Conservation (phyloP, 2,329 filamentous ascomycete species). For the Calonectria henricotiae region DNA sequence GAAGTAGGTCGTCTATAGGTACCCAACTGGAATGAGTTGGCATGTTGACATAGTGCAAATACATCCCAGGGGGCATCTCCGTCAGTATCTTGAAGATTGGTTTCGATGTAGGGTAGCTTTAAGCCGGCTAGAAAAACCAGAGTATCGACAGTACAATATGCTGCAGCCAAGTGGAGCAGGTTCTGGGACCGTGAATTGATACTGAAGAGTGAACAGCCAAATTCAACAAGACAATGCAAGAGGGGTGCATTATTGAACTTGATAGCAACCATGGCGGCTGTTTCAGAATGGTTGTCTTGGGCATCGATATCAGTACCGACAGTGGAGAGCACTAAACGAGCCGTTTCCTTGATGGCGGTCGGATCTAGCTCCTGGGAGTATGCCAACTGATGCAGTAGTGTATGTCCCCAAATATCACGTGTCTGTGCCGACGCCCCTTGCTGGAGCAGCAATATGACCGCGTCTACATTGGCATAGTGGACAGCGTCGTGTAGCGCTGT, state of each 20-base stretch:
- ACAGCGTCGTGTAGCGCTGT: not conserved
- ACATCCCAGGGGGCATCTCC: not conserved
- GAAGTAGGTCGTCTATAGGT: not conserved
- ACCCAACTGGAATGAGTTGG: too few species aligned
- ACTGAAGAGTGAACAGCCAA: not conserved
- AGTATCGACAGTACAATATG: too few species aligned
- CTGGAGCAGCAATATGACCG: not conserved
- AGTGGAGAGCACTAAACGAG: not conserved
- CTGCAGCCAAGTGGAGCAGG: not conserved
- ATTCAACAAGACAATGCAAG: not conserved
- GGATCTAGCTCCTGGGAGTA: not conserved
- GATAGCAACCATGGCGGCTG: too few species aligned
- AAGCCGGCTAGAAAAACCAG: not conserved
- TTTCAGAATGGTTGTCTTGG: too few species aligned
- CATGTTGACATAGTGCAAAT: not conserved
- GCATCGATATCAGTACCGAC: too few species aligned
- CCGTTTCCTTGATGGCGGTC: too few species aligned
- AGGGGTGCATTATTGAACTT: not conserved
- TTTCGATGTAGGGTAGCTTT: not conserved
- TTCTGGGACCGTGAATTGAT: not conserved
- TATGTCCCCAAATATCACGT: not conserved
- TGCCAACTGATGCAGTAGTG: not conserved
- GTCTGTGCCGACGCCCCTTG: not conserved
- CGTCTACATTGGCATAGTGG: not conserved
- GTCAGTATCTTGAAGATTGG: not conserved